Evolutionary conservation across 2,329 filamentous ascomycete genomes (phyloP), one percentile per base, ranked within the genome.

Genomic region (Aureobasidium uvarum): DNA sequence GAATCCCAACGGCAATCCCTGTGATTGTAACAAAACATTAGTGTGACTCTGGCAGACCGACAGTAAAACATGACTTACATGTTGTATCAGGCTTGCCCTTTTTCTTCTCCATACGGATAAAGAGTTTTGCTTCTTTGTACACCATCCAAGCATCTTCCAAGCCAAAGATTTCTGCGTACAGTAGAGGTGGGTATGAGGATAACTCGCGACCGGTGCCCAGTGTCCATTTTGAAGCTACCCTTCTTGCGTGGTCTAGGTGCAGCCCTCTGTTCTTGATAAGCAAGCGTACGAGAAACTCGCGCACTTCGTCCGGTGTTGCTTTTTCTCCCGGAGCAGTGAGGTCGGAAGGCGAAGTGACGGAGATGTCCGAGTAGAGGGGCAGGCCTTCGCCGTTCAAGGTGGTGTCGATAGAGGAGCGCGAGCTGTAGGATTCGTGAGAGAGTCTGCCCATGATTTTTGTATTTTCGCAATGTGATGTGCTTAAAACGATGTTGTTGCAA

Each of bases 191-290:
- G 18, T 66, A 69, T 4, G 18, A 31, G 2, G 41, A 60, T 5
- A 70, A 43, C 36, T 71, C 68, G 25, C 64, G 64, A n/a, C 69
- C 69, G 1, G 66, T 68, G 14, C 69, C 69, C 8, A 58, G 39
- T 1, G 46, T 69, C 69, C 69, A 71, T 41, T 62, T 63, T 1
- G 66, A 20, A 5, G 69, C 67, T 7, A 71, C 45, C 1, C 59
- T 43, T 41, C 62, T 54, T 10, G 68, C 68, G 1, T 67, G 38
- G 18, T 66, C 65, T n/a, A 25, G 23, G 2, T 56, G 33, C 5
- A 69, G n/a, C 18, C 38, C 31, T 14, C 63, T 33, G 2, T 52
- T 66, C 3, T 45, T 16, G 20, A 63, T 56, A 3, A 69, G 33
- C 1, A 69, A 46, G 2, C 59, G 39, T 3, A 59, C 36, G 2